Conservation (phyloP, 2,329 filamentous ascomycete genomes). For the Cladosporium velox region DNA sequence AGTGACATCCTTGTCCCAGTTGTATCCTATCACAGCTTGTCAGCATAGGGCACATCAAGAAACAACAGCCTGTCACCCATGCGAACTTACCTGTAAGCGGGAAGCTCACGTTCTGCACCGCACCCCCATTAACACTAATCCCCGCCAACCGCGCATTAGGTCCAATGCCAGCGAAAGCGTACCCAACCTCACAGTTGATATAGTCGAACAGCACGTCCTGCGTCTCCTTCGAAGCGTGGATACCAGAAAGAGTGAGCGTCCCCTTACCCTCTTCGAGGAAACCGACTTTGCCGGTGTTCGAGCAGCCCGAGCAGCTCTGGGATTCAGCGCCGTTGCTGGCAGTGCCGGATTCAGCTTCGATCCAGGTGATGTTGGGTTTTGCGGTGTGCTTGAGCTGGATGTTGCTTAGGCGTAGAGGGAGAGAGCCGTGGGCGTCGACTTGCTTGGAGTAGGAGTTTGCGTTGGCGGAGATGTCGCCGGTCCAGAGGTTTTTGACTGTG, state of each 20-base stretch:
- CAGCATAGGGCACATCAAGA: not conserved
- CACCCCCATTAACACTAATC: conserved; percentile 42
- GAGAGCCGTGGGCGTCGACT: conserved; percentile 33
- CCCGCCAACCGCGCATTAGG: conserved; percentile 42
- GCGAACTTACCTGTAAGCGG: conserved; percentile 35
- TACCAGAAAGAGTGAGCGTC: conserved; percentile 34
- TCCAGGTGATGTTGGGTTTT: conserved; percentile 32
- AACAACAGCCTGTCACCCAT: not conserved
- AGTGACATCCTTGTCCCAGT: conserved; percentile 41
- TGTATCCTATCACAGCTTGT: conserved; percentile 32
- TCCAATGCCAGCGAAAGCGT: conserved; percentile 35
- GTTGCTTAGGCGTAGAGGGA: conserved; percentile 40
- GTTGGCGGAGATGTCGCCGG: conserved; percentile 24
- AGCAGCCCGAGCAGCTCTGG: conserved; percentile 38
- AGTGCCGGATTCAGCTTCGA: conserved; percentile 37
- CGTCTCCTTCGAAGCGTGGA: conserved; percentile 34
- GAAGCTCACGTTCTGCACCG: conserved; percentile 40
- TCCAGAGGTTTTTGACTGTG: conserved; percentile 42
- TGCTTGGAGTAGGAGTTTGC: conserved; percentile 29
- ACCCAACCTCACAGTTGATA: conserved; percentile 45
- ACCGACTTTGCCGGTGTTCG: conserved; percentile 38
- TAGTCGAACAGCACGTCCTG: conserved; percentile 43
- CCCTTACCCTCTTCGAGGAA: conserved; percentile 32
- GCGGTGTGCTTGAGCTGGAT: conserved; percentile 27
- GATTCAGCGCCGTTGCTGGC: conserved; percentile 36